phyloP scores from a whole-genome alignment of 495 filamentous ascomycete genomes.

The Tirmania nivea region DNA sequence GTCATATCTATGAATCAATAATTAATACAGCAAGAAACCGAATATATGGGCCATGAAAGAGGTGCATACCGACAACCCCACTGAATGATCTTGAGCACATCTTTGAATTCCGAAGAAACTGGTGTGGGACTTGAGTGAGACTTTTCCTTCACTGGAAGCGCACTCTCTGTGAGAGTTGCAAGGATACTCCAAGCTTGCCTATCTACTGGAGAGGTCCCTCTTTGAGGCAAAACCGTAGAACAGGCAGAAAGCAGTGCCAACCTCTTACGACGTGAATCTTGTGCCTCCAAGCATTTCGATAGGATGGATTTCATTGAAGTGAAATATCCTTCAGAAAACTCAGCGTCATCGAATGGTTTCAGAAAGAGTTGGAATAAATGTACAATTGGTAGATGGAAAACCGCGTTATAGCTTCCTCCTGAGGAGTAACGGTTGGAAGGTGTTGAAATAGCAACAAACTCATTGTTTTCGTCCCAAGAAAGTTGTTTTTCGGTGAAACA shows the following conservation, averaged over 20 bases:
- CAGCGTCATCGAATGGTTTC: conserved; percentile 22
- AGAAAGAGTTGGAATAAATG: conserved; percentile 31
- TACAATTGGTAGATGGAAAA: conserved; percentile 25
- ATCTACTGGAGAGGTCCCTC: conserved; percentile 6
- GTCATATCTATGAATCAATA: conserved; percentile 11
- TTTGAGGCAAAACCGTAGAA: conserved; percentile 9
- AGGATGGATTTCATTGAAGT: conserved; percentile 25
- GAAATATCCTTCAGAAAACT: conserved; percentile 24
- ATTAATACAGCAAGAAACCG: too few species aligned
- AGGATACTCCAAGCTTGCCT: conserved; percentile 22
- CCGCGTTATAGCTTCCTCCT: conserved; percentile 20
- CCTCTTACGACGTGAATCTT: conserved; percentile 22
- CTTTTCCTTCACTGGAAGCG: conserved; percentile 16
- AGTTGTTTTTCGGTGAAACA: conserved; percentile 63
- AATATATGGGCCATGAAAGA: too few species aligned
- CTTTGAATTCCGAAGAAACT: conserved; percentile 41
- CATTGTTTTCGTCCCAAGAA: conserved; percentile 23
- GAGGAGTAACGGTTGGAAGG: conserved; percentile 28
- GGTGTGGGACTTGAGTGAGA: conserved; percentile 6
- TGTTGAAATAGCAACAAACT: conserved; percentile 26
- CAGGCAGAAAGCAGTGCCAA: conserved; percentile 13
- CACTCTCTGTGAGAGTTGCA: conserved; percentile 18
- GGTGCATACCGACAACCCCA: conserved; percentile 31
- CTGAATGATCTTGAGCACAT: conserved; percentile 42
- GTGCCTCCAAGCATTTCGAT: conserved; percentile 26